Evolutionary conservation across 306 rosid genomes (phyloP).

Genomic region (Dicorynia guianensis): DNA sequence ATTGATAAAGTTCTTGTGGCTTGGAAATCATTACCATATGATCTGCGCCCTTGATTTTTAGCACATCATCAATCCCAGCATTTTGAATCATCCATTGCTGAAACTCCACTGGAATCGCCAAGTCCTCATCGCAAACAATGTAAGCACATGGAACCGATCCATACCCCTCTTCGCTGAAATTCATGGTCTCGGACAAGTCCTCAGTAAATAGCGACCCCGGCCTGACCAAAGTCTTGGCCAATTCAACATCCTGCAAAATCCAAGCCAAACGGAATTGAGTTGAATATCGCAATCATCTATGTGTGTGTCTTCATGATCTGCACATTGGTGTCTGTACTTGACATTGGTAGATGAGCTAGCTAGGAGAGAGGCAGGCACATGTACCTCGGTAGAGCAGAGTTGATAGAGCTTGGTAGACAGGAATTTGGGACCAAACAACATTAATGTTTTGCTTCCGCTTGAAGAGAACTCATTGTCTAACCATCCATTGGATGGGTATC

Average conservation of each 20-base stretch:
- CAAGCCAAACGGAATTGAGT: background rate
- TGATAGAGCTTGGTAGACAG: conserved; percentile 53
- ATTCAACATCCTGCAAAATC: conserved; percentile 60
- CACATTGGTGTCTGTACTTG: background rate
- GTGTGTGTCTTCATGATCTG: too few relatives aligned
- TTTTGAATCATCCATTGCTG: conserved; percentile 65
- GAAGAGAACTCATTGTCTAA: conserved; percentile 46
- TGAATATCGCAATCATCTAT: too few relatives aligned
- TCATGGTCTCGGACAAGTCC: conserved; percentile 45
- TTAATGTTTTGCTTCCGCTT: conserved; percentile 41
- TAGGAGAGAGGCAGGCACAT: too few relatives aligned
- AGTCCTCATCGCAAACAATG: conserved; percentile 45
- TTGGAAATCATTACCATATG: conserved; percentile 53
- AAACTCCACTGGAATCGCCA: conserved; percentile 32
- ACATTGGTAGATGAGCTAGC: background rate
- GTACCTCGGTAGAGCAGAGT: conserved; percentile 61
- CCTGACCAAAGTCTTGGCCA: conserved; percentile 48
- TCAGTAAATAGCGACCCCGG: conserved; percentile 49
- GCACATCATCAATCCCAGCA: conserved; percentile 43
- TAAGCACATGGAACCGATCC: conserved; percentile 51
- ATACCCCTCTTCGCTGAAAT: conserved; percentile 48
- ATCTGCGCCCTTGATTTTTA: conserved; percentile 56
- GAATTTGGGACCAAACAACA: conserved; percentile 50
- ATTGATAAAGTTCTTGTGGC: conserved; percentile 38
- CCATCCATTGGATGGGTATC: conserved; percentile 37